These are phyloP conservation scores for Lactarius hatsudake DNA, from an alignment of 768 basidiomycete species.

Conservation along the genomic window DNA sequence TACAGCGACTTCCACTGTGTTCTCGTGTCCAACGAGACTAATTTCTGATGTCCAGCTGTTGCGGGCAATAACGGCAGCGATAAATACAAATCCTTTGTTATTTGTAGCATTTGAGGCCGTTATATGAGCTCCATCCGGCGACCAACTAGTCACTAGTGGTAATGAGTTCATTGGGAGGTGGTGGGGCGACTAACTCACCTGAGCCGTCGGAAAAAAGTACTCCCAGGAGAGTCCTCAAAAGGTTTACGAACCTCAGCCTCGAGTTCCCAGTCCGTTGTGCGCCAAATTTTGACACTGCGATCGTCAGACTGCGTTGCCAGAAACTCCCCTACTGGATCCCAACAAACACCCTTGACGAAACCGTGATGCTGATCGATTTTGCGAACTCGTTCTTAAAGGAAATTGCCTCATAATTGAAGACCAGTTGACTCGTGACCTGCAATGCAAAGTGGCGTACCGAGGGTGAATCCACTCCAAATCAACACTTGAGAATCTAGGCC, in stretches of 20 bases:
- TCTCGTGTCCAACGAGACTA: constrained; percentile 94
- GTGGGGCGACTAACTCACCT: constrained; percentile 48
- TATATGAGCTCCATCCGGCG: constrained; percentile 97
- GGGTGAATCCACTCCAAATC: constrained; percentile 91
- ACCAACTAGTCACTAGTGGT: constrained; percentile 64
- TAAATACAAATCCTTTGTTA: constrained; percentile 93
- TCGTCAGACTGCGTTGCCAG: constrained; percentile 98
- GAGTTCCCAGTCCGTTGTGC: constrained; percentile 86
- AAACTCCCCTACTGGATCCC: constrained; percentile 97
- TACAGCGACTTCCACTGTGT: constrained; percentile 94
- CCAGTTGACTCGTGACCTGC: too few relatives aligned
- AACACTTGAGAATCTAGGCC: constrained; percentile 89
- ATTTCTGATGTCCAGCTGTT: constrained; percentile 89
- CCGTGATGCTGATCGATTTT: constrained; percentile 90
- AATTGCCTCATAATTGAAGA: neutral
- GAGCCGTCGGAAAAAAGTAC: constrained; percentile 88
- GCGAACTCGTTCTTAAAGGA: constrained; percentile 63
- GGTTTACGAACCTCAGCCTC: constrained; percentile 86
- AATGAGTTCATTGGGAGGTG: neutral
- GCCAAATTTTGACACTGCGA: constrained; percentile 95
- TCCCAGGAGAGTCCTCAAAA: constrained; percentile 90
- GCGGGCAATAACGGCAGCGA: constrained; percentile 91
- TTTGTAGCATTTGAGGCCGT: constrained; percentile 98
- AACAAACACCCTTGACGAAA: constrained; percentile 98
- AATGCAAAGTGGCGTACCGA: constrained; percentile 52